These are phyloP conservation scores for Ramularia collo-cygni DNA, from an alignment of 2,329 filamentous ascomycete genomes.

Conservation along the genomic window DNA sequence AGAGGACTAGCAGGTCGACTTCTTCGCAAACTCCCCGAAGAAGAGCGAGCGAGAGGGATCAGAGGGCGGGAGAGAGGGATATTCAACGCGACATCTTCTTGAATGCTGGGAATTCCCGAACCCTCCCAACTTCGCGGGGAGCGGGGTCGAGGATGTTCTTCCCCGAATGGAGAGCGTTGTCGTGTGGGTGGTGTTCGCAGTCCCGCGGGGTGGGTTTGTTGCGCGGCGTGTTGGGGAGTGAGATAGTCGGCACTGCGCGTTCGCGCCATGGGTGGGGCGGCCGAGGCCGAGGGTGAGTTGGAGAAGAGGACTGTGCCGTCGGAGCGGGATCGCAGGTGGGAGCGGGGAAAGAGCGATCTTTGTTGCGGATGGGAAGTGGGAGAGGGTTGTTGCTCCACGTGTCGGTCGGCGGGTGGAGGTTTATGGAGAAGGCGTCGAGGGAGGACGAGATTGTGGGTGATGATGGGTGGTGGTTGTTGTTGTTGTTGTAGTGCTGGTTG, in stretches of 20 bases:
- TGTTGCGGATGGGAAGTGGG: slow-evolving; percentile 32
- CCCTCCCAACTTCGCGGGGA: slow-evolving; percentile 27
- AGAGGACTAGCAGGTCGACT: slow-evolving; percentile 43
- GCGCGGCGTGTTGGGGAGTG: slow-evolving; percentile 20
- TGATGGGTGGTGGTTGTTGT: too few relatives aligned
- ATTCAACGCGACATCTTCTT: slow-evolving; percentile 44
- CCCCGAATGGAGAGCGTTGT: slow-evolving; percentile 34
- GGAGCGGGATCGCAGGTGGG: slow-evolving; percentile 41
- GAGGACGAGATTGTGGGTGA: background rate
- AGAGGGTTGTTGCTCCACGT: slow-evolving; percentile 26
- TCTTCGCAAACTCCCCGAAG: slow-evolving; percentile 22
- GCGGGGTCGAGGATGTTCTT: slow-evolving; percentile 18
- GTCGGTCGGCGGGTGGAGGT: slow-evolving; percentile 31
- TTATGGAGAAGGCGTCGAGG: slow-evolving; percentile 9
- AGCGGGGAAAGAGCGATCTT: slow-evolving; percentile 41
- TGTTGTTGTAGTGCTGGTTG: too few relatives aligned
- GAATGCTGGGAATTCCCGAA: slow-evolving; percentile 35
- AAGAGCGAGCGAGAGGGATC: slow-evolving; percentile 28
- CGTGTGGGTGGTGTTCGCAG: slow-evolving; percentile 38
- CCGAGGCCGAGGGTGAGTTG: slow-evolving; percentile 42
- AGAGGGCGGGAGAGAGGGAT: slow-evolving; percentile 30
- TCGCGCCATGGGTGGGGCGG: slow-evolving; percentile 42
- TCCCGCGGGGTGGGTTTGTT: slow-evolving; percentile 15
- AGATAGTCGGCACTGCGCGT: slow-evolving; percentile 9
- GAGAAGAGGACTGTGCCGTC: slow-evolving; percentile 31